phyloP scores from a whole-genome alignment of 1,284 basidiomycete species.

The Malassezia restricta region DNA sequence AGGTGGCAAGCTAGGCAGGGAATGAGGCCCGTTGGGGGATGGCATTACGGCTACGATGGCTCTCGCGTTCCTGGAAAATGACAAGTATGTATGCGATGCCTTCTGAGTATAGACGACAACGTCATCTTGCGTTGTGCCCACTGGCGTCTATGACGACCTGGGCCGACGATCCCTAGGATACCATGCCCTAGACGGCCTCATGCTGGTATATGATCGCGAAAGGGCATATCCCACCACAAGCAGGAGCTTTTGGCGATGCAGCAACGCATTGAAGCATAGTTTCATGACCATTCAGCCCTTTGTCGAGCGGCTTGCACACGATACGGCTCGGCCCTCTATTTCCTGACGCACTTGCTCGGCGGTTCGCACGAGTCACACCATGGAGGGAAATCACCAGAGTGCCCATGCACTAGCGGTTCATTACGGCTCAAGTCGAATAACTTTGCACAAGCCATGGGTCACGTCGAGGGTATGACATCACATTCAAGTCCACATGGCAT shows the following conservation, averaged over 20 bases:
- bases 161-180: slow-evolving; percentile 52
- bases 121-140: slow-evolving; percentile 24
- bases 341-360: slow-evolving; percentile 77
- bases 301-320: slow-evolving; percentile 41
- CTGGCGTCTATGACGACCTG: slow-evolving; percentile 61
- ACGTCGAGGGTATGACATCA: slow-evolving; percentile 30
- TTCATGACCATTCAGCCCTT: slow-evolving; percentile 16
- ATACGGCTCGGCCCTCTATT: slow-evolving; percentile 60
- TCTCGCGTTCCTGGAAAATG: slow-evolving; percentile 72
- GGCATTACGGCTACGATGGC: slow-evolving; percentile 85
- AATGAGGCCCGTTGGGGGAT: slow-evolving; percentile 55
- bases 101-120: neutral
- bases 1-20: neutral
- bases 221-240: slow-evolving; percentile 63
- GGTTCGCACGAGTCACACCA: slow-evolving; percentile 86
- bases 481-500: slow-evolving; percentile 59
- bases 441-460: slow-evolving; percentile 79
- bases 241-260: slow-evolving; percentile 71
- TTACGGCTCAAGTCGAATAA: neutral
- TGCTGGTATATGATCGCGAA: slow-evolving; percentile 53
- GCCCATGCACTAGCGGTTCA: no score
- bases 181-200: slow-evolving; percentile 48
- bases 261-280: slow-evolving; percentile 50
- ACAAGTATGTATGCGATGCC: slow-evolving; percentile 56
- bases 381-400: no score